A percentile compares a stretch with the other conserved stretches of the same genome.
Conservation (phyloP, 2,329 filamentous ascomycete genomes). For the Fusarium musae region DNA sequence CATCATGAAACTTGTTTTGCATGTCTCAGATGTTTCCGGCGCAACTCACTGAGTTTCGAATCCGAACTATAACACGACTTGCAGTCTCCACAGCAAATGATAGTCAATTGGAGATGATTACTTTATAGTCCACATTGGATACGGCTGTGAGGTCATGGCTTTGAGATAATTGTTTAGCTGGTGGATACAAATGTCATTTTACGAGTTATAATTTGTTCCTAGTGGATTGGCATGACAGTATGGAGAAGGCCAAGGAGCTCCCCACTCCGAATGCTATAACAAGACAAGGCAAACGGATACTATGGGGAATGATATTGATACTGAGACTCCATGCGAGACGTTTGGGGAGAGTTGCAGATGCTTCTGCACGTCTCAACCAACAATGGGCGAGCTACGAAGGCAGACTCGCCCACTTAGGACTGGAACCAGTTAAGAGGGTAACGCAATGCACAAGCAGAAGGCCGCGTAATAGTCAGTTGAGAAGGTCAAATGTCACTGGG, state of each 20-base stretch:
- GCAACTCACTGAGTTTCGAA: neutral
- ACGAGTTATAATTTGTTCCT: neutral
- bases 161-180: neutral
- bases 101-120: neutral
- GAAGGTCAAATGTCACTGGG: neutral
- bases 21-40: neutral
- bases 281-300: constrained; percentile 8
- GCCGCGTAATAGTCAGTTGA: neutral
- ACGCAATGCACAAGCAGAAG: neutral
- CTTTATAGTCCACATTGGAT: neutral
- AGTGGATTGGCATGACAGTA: constrained; percentile 17
- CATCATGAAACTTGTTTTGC: neutral
- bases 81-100: neutral
- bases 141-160: neutral
- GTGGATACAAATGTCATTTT: constrained; percentile 27
- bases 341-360: neutral
- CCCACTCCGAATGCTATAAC: constrained; percentile 14
- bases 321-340: neutral
- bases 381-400: neutral
- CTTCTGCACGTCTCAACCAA: constrained; percentile 7
- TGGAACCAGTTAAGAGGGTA: neutral
- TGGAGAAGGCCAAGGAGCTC: constrained; percentile 7
- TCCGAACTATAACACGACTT: neutral
- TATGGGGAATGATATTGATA: neutral
- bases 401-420: neutral